Conservation (phyloP, 2,329 filamentous ascomycete species). For the Penicillium sp. region DNA sequence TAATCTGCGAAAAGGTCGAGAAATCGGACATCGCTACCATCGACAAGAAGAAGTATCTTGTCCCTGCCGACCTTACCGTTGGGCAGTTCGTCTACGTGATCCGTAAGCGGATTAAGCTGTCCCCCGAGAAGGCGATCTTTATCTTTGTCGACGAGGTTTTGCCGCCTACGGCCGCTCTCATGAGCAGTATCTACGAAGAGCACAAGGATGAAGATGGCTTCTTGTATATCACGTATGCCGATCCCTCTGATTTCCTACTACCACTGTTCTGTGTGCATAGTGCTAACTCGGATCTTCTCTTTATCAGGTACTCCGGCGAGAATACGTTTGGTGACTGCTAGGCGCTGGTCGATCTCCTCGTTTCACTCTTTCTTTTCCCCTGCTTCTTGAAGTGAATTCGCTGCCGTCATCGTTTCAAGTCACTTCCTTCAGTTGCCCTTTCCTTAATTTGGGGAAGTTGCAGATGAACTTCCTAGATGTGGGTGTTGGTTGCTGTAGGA, state of each 20-base stretch:
- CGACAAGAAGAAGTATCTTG: conserved; percentile 99
- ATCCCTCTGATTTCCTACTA: no score
- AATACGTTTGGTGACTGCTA: conserved; percentile 74
- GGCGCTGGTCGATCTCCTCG: conserved; percentile 7
- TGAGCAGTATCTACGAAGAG: conserved; percentile 99
- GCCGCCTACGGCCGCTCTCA: conserved; percentile 88
- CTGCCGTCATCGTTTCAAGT: no score
- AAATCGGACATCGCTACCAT: conserved; percentile 99
- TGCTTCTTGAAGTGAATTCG: no score
- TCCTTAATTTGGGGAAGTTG: no score
- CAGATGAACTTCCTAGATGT: no score
- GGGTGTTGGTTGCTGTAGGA: no score
- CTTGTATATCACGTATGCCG: conserved; percentile 91
- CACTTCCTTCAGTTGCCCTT: no score
- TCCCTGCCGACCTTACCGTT: conserved; percentile 92
- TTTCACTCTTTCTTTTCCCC: conserved; percentile 11
- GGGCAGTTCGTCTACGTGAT: conserved; percentile 99
- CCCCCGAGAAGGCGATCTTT: conserved; percentile 97
- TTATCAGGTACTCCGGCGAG: conserved; percentile 77
- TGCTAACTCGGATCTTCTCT: no score
- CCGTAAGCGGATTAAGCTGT: conserved; percentile 99
- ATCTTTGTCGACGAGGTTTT: conserved; percentile 99
- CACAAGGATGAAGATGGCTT: conserved; percentile 88
- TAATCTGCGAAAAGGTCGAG: conserved; percentile 99
- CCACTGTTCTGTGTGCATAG: no score